Evolutionary conservation across 441 rosid species (phyloP).

Genomic region (Cnidoscolus chayamansa): DNA sequence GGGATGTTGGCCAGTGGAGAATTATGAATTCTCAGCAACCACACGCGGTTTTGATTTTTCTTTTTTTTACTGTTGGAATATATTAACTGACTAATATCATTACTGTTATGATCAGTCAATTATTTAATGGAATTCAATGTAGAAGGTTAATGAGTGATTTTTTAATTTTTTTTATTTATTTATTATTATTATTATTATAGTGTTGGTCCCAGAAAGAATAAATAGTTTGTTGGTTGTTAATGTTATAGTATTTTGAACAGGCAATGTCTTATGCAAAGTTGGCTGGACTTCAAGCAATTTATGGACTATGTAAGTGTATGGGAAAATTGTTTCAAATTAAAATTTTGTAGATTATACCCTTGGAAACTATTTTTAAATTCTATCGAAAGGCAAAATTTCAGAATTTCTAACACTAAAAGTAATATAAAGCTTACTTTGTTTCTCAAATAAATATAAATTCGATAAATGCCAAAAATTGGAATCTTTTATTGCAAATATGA

Average conservation of each 20-base stretch:
- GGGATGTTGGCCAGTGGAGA: neutral
- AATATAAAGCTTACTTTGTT: neutral
- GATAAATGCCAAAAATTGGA: neutral
- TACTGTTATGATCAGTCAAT: too few species aligned
- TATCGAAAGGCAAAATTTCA: neutral
- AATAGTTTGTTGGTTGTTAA: conserved; percentile 2
- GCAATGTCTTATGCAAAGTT: conserved; percentile 94
- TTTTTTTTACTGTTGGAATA: neutral
- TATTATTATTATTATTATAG: neutral
- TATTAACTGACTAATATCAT: neutral
- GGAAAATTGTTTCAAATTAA: neutral
- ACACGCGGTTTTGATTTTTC: neutral
- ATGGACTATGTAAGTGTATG: conserved; percentile 79
- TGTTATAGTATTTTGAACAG: conserved; percentile 45
- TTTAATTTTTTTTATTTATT: too few species aligned
- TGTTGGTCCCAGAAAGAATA: neutral
- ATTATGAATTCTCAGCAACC: neutral
- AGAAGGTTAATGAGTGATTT: too few species aligned
- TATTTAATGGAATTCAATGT: too few species aligned
- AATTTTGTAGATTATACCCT: neutral
- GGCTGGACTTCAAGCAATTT: conserved; percentile 87
- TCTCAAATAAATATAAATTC: neutral
- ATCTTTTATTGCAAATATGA: neutral
- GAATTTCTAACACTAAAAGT: neutral
- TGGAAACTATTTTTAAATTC: neutral